Evolutionary conservation across 345 rosid genomes (phyloP).

Genomic region (Dovyalis caffra): DNA sequence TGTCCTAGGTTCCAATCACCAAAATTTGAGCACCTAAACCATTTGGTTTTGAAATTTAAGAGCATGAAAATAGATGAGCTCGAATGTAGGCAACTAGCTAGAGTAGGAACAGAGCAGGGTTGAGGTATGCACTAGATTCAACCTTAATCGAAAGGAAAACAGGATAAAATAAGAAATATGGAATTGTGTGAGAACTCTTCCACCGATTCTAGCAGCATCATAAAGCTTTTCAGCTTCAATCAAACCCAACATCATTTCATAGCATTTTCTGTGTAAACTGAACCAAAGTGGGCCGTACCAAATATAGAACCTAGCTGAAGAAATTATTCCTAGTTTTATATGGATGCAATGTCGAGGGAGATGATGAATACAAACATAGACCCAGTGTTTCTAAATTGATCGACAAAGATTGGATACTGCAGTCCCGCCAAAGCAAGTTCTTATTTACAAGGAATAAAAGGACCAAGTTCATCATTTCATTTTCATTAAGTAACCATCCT

Average conservation of each 20-base stretch:
- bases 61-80: too few species aligned
- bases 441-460: too few species aligned
- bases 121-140: neutral
- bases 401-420: neutral
- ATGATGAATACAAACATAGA: neutral
- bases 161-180: neutral
- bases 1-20: too few species aligned
- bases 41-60: too few species aligned
- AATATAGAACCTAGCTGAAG: neutral
- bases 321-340: neutral
- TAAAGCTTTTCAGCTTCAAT: neutral
- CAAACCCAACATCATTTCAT: neutral
- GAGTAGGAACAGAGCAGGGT: too few species aligned
- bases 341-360: too few species aligned
- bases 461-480: neutral
- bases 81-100: too few species aligned
- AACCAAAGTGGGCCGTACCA: neutral
- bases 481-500: too few species aligned
- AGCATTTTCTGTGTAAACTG: neutral
- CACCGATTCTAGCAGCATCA: neutral
- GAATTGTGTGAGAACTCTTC: neutral
- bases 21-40: too few species aligned
- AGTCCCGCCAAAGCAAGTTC: neutral
- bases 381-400: neutral
- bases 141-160: neutral